Percentiles rank a stretch among this genome's conserved stretches.
phyloP scores from a whole-genome alignment of 257 asterid species.

The Solanum dulcamara region DNA sequence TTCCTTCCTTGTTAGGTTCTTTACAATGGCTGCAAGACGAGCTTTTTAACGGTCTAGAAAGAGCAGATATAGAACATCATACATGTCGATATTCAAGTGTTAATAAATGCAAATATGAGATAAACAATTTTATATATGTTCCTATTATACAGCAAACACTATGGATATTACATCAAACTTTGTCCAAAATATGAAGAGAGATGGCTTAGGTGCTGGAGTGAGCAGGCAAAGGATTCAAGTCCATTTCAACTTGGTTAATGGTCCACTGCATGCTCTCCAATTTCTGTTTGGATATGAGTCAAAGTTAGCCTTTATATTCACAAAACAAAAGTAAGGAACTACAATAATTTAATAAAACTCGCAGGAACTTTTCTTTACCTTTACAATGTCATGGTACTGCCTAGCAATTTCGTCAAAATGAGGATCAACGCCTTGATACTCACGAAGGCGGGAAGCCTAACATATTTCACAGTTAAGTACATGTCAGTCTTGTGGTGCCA shows the following conservation, averaged over 20 bases:
- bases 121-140: neutral
- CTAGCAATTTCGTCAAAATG: constrained; percentile 89
- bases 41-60: neutral
- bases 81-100: neutral
- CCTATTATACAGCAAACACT: neutral
- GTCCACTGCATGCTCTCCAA: constrained; percentile 96
- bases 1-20: neutral
- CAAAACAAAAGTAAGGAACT: neutral
- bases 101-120: neutral
- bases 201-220: constrained; percentile 27
- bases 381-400: constrained; percentile 90
- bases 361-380: constrained; percentile 31
- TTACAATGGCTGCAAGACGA: neutral
- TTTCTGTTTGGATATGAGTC: constrained; percentile 41
- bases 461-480: constrained; percentile 5
- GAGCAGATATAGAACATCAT: neutral
- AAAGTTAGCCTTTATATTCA: neutral
- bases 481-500: neutral
- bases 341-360: neutral
- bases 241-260: constrained; percentile 95
- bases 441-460: constrained; percentile 82
- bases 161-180: neutral
- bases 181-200: neutral
- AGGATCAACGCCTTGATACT: constrained; percentile 98
- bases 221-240: constrained; percentile 75